Conservation (phyloP, 2,329 filamentous ascomycete species). For the Exophiala lecanii-corni region DNA sequence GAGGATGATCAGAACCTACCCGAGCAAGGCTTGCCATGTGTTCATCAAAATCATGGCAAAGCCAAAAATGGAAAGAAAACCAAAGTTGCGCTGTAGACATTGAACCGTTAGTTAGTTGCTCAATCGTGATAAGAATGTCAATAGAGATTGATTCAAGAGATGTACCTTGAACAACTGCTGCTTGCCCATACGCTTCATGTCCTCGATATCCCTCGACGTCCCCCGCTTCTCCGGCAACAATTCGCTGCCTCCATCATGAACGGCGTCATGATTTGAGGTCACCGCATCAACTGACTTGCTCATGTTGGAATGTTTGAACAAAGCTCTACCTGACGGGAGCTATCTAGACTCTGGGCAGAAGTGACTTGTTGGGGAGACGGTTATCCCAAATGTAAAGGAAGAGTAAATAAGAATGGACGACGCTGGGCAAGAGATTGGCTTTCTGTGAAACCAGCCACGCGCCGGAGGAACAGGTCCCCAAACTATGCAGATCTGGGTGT, state of each 20-base stretch:
- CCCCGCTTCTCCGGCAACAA: constrained; percentile 11
- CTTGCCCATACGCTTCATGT: constrained; percentile 21
- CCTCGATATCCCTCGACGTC: constrained; percentile 10
- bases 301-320: constrained; percentile 3
- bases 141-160: constrained; percentile 30
- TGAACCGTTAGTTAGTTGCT: constrained; percentile 34
- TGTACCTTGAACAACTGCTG: constrained; percentile 22
- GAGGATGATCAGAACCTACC: constrained; percentile 5
- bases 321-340: too few species aligned
- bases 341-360: too few species aligned
- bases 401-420: too few species aligned
- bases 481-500: too few species aligned
- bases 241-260: constrained; percentile 2
- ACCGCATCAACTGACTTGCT: constrained; percentile 2
- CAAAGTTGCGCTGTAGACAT: constrained; percentile 40
- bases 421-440: neutral
- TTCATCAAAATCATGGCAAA: constrained; percentile 34
- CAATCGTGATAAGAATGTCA: too few species aligned
- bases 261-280: neutral
- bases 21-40: neutral
- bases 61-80: constrained; percentile 42
- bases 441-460: constrained; percentile 2
- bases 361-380: too few species aligned
- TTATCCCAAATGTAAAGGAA: too few species aligned
- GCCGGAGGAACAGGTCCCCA: neutral